phyloP scores from a whole-genome alignment of 2,329 filamentous ascomycete species.

The Ceratocystis colombiana region DNA sequence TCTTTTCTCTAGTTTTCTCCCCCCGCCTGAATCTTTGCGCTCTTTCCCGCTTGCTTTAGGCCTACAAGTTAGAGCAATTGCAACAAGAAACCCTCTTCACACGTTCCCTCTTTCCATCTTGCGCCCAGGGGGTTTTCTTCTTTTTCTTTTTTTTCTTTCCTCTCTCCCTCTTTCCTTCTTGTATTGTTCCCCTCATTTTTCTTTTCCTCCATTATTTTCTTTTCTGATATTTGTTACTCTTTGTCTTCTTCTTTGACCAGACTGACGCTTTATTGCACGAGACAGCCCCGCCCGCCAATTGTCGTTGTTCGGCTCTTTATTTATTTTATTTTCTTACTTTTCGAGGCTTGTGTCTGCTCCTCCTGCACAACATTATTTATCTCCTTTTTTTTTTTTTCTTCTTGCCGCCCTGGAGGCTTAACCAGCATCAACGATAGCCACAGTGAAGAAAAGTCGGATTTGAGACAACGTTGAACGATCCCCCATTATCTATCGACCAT shows the following conservation, averaged over 20 bases:
- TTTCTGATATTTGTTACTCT: not conserved
- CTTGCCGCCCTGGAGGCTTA: not conserved
- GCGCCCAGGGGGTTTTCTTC: not conserved
- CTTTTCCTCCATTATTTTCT: not conserved
- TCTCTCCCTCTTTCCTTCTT: not conserved
- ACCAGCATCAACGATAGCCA: not conserved
- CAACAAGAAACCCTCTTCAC: not conserved
- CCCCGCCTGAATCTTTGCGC: not conserved
- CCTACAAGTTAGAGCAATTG: not conserved
- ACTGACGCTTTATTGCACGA: not conserved
- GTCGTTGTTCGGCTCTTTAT: not conserved
- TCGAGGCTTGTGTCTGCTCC: not conserved
- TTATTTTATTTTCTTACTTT: conserved; percentile 1
- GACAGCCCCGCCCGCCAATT: no score
- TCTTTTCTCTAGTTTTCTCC: not conserved
- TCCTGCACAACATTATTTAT: not conserved
- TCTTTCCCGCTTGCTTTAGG: not conserved
- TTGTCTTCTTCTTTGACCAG: not conserved
- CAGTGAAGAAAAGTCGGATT: not conserved
- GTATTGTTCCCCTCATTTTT: not conserved
- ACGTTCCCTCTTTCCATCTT: not conserved
- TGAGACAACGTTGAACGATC: not conserved
- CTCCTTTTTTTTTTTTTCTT: not conserved
- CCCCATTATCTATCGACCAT: not conserved
- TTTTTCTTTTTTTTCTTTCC: conserved; percentile 3